phyloP scores from a whole-genome alignment of 345 rosid genomes.

The Brassica cretica region DNA sequence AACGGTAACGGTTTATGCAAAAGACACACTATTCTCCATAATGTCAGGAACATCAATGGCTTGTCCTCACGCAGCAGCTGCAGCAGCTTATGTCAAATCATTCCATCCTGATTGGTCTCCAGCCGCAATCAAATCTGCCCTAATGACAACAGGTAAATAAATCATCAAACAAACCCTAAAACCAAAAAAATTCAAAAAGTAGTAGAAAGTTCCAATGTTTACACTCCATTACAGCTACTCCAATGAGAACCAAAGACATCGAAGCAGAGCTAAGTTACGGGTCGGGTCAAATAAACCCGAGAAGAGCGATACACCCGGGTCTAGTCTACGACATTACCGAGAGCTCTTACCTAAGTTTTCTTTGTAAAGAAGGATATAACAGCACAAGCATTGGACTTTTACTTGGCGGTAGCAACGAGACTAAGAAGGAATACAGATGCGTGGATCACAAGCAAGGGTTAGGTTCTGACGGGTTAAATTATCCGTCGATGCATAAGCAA shows the following conservation, averaged over 20 bases:
- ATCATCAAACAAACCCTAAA: background rate
- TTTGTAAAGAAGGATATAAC: constrained; percentile 80
- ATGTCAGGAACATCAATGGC: constrained; percentile 92
- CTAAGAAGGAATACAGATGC: constrained; percentile 50
- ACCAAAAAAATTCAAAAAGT: background rate
- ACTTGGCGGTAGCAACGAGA: constrained; percentile 32
- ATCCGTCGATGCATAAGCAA: constrained; percentile 77
- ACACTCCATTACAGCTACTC: constrained; percentile 52
- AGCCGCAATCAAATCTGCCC: constrained; percentile 76
- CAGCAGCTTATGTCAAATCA: constrained; percentile 82
- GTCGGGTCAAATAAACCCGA: constrained; percentile 82
- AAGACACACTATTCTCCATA: constrained; percentile 56
- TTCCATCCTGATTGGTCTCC: constrained; percentile 90
- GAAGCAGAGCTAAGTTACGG: constrained; percentile 63
- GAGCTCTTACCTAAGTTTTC: constrained; percentile 55
- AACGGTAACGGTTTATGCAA: constrained; percentile 44
- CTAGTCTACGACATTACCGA: constrained; percentile 62
- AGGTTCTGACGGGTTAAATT: constrained; percentile 81
- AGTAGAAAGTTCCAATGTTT: background rate
- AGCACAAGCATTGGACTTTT: constrained; percentile 57
- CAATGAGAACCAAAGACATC: constrained; percentile 51
- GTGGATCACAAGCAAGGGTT: constrained; percentile 44
- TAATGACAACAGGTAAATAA: constrained; percentile 81
- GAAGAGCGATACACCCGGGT: constrained; percentile 65
- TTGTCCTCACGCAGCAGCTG: constrained; percentile 78